Conservation (phyloP, 2,329 filamentous ascomycete genomes). For the Epichloe brachyelytri region DNA sequence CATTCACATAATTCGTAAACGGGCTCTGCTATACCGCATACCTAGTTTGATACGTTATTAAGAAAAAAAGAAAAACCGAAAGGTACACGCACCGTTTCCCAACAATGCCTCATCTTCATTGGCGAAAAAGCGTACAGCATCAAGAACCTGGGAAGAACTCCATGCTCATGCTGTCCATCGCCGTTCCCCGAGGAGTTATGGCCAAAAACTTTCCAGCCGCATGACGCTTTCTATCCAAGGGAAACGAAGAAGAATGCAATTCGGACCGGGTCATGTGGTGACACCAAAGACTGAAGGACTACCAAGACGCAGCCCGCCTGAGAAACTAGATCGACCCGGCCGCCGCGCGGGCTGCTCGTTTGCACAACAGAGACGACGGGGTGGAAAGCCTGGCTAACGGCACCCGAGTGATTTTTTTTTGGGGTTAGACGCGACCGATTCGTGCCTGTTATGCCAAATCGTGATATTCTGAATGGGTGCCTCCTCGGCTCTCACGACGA, state of each 20-base stretch:
- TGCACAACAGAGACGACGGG: background rate
- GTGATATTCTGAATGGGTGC: background rate
- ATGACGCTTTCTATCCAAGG: background rate
- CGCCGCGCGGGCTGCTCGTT: background rate
- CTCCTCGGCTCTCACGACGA: too few relatives aligned
- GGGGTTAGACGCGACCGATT: background rate
- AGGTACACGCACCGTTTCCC: too few relatives aligned
- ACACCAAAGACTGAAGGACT: background rate
- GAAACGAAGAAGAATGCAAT: background rate
- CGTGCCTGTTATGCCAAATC: background rate
- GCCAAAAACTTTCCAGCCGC: background rate
- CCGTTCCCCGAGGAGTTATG: background rate
- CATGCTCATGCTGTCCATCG: background rate
- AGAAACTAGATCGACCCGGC: background rate
- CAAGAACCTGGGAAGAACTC: too few relatives aligned
- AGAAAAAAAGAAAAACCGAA: too few relatives aligned
- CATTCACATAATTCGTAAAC: too few relatives aligned
- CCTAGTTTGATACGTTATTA: too few relatives aligned
- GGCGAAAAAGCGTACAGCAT: too few relatives aligned
- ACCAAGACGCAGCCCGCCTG: background rate
- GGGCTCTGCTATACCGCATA: too few relatives aligned
- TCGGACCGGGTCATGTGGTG: background rate
- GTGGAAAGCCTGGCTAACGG: background rate
- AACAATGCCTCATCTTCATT: too few relatives aligned
- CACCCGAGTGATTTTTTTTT: background rate